Percentiles rank a stretch among this genome's conserved stretches.
These are phyloP conservation scores for Plenodomus lindquistii DNA, from an alignment of 2,329 filamentous ascomycete genomes.

Conservation along the genomic window DNA sequence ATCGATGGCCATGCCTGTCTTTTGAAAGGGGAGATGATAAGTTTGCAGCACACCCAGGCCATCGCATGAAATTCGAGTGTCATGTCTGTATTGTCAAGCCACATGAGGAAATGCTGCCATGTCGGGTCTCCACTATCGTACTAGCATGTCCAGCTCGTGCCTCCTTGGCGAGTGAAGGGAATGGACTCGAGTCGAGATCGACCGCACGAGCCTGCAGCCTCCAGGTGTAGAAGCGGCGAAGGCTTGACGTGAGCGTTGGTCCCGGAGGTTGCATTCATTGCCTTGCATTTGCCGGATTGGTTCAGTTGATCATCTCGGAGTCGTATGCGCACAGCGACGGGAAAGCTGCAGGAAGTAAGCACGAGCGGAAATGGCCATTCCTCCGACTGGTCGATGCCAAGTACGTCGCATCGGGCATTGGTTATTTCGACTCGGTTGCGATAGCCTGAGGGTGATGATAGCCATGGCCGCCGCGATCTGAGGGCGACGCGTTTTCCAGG, in stretches of 20 bases:
- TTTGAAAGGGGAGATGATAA: not conserved
- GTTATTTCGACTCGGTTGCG: not conserved
- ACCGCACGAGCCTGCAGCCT: slow-evolving; percentile 14
- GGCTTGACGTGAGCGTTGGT: slow-evolving; percentile 2
- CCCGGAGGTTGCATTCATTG: not conserved
- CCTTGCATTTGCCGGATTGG: not conserved
- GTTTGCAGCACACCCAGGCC: slow-evolving; percentile 1
- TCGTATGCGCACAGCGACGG: not conserved
- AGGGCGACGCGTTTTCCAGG: not conserved
- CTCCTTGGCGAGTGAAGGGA: slow-evolving; percentile 20
- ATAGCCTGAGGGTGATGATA: not conserved
- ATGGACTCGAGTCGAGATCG: slow-evolving; percentile 21
- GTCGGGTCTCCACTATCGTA: slow-evolving; percentile 5
- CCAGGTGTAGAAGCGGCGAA: slow-evolving; percentile 5
- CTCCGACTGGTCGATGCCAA: not conserved
- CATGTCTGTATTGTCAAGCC: slow-evolving; percentile 2
- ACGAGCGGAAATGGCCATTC: not conserved
- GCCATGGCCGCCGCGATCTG: not conserved
- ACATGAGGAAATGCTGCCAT: slow-evolving; percentile 4
- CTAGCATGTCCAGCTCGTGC: slow-evolving; percentile 14
- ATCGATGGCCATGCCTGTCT: not conserved
- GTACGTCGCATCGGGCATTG: not conserved
- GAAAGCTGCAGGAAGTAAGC: not conserved
- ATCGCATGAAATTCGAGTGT: slow-evolving; percentile 10
- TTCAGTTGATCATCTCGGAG: not conserved